phyloP scores from a whole-genome alignment of 306 rosid species.

The Glycine latifolia region DNA sequence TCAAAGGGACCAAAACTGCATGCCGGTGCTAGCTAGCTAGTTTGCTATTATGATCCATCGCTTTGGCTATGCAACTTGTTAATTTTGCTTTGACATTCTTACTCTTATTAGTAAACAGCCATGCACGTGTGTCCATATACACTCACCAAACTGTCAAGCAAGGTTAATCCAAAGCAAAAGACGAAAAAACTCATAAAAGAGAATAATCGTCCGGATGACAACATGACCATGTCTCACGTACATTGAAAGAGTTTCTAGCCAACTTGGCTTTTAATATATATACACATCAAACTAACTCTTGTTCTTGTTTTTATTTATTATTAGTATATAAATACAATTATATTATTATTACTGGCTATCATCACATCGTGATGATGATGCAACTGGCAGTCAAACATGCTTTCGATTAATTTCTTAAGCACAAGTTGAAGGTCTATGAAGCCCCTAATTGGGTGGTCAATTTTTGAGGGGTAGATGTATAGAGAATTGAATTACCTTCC shows the following conservation, averaged over 20 bases:
- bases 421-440: constrained; percentile 24
- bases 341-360: constrained; percentile 4
- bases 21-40: background rate
- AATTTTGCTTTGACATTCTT: constrained; percentile 33
- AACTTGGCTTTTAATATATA: constrained; percentile 39
- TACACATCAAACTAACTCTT: constrained; percentile 30
- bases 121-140: constrained; percentile 61
- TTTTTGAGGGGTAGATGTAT: constrained; percentile 40
- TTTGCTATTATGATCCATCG: background rate
- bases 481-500: constrained; percentile 32
- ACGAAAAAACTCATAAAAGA: constrained; percentile 64
- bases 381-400: constrained; percentile 35
- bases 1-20: no score
- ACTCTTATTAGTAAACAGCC: constrained; percentile 43
- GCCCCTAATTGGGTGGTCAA: constrained; percentile 43
- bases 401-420: constrained; percentile 31
- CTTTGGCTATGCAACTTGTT: constrained; percentile 12
- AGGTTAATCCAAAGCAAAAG: constrained; percentile 65
- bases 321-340: constrained; percentile 5
- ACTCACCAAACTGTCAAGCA: constrained; percentile 55
- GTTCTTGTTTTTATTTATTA: constrained; percentile 5
- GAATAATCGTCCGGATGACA: constrained; percentile 69
- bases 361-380: constrained; percentile 40
- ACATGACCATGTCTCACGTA: constrained; percentile 40
- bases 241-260: constrained; percentile 48